Evolutionary conservation across 768 basidiomycete species (phyloP).

Genomic region (Clitopilus hobsonii): DNA sequence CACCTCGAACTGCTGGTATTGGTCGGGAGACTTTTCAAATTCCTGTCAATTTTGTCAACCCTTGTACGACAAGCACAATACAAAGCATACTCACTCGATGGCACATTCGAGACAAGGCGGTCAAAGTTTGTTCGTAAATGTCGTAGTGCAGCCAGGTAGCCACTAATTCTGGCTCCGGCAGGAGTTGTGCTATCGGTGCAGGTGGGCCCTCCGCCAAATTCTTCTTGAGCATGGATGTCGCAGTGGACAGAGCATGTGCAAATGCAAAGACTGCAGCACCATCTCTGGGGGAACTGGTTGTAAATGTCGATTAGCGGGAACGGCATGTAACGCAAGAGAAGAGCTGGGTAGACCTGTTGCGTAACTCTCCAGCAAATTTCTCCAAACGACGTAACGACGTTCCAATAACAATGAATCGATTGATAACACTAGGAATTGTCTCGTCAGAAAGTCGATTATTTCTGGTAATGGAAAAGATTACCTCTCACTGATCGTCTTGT

Average conservation of each 20-base stretch:
- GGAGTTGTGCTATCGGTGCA: slow-evolving; percentile 14
- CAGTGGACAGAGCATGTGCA: slow-evolving; percentile 56
- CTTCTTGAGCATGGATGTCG: slow-evolving; percentile 47
- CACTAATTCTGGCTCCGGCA: slow-evolving; percentile 23
- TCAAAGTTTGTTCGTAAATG: slow-evolving; percentile 41
- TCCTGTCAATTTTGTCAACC: slow-evolving; percentile 19
- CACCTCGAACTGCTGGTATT: slow-evolving; percentile 39
- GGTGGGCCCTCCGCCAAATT: slow-evolving; percentile 37
- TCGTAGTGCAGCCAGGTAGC: slow-evolving; percentile 48
- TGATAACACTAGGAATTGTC: slow-evolving; percentile 38
- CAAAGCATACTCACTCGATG: slow-evolving; percentile 41
- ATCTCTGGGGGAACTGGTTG: slow-evolving; percentile 35
- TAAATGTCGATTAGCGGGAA: background rate
- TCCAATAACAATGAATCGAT: slow-evolving; percentile 66
- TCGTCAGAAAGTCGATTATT: background rate
- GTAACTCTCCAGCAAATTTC: slow-evolving; percentile 38
- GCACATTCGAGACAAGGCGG: slow-evolving; percentile 54
- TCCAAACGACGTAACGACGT: slow-evolving; percentile 66
- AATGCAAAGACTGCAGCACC: slow-evolving; percentile 63
- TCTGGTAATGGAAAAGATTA: slow-evolving; percentile 14
- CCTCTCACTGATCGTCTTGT: slow-evolving; percentile 56
- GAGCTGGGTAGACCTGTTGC: slow-evolving; percentile 41
- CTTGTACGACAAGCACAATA: slow-evolving; percentile 1
- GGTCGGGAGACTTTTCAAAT: slow-evolving; percentile 24
- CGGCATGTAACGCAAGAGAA: background rate